Percentiles rank a stretch among this genome's conserved stretches.
Evolutionary conservation across 2,329 filamentous ascomycete species (phyloP).

Genomic region (Ilyonectria mors-panacis): DNA sequence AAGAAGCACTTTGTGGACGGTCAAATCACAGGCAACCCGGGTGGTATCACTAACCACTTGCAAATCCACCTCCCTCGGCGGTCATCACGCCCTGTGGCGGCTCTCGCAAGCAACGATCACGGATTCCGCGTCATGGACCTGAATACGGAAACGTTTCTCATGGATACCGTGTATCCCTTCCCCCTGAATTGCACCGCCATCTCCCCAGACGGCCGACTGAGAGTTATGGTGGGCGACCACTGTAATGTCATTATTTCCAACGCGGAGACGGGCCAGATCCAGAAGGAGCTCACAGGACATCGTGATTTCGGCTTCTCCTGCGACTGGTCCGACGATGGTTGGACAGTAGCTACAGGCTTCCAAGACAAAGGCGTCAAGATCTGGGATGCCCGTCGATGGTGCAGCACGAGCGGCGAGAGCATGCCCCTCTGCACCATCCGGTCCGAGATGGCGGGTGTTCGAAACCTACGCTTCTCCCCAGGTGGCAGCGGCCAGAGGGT

Average conservation of each 20-base stretch:
- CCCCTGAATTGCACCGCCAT: slow-evolving; percentile 82
- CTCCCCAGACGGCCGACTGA: slow-evolving; percentile 79
- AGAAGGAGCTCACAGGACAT: slow-evolving; percentile 74
- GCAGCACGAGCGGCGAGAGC: slow-evolving; percentile 63
- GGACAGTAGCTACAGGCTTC: slow-evolving; percentile 82
- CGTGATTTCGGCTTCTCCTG: slow-evolving; percentile 82
- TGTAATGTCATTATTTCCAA: slow-evolving; percentile 77
- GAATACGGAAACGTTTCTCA: slow-evolving; percentile 70
- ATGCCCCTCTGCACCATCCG: slow-evolving; percentile 69
- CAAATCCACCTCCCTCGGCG: slow-evolving; percentile 69
- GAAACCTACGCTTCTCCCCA: slow-evolving; percentile 81
- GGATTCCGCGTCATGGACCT: slow-evolving; percentile 73
- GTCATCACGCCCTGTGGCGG: slow-evolving; percentile 67
- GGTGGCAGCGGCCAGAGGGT: slow-evolving; percentile 76
- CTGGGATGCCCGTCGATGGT: slow-evolving; percentile 83
- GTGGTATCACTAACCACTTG: slow-evolving; percentile 77
- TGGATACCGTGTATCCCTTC: slow-evolving; percentile 67
- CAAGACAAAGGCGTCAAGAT: slow-evolving; percentile 82
- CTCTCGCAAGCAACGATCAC: slow-evolving; percentile 75
- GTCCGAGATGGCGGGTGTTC: slow-evolving; percentile 77
- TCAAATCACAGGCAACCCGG: slow-evolving; percentile 62
- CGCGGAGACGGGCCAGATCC: slow-evolving; percentile 74
- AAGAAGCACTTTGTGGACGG: slow-evolving; percentile 57
- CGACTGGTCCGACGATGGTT: slow-evolving; percentile 84
- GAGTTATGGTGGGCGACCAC: slow-evolving; percentile 81